These are phyloP conservation scores for Mycena alexandri DNA, from an alignment of 768 basidiomycete genomes.

Conservation along the genomic window DNA sequence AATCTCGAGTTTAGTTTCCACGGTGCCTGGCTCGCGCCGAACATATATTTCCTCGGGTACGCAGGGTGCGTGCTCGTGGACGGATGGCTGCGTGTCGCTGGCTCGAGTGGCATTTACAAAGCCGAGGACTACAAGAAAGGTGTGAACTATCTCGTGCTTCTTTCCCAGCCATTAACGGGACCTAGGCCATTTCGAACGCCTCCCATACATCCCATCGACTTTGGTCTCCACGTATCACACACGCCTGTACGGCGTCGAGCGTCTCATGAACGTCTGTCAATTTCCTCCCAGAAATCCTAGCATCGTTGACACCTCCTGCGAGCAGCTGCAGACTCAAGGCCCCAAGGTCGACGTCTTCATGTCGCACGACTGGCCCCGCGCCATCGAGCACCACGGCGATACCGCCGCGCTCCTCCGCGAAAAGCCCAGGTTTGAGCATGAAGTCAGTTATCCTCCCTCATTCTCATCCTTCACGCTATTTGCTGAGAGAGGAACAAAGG, in stretches of 20 bases:
- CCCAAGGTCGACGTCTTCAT: constrained; percentile 83
- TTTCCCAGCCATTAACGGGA: not conserved
- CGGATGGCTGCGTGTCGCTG: constrained; percentile 84
- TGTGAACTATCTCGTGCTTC: constrained; percentile 36
- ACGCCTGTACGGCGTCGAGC: constrained; percentile 85
- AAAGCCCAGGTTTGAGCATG: constrained; percentile 89
- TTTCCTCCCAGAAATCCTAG: not conserved
- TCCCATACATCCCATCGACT: constrained; percentile 81
- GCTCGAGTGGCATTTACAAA: constrained; percentile 94
- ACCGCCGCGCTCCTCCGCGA: constrained; percentile 70
- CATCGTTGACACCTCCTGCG: not conserved
- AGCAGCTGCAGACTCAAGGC: constrained; percentile 51
- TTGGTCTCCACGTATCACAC: constrained; percentile 93
- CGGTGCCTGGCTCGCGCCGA: constrained; percentile 96
- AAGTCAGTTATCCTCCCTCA: constrained; percentile 17
- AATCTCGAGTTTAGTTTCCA: constrained; percentile 79
- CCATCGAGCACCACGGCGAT: constrained; percentile 88
- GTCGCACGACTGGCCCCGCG: constrained; percentile 96
- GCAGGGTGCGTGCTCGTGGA: constrained; percentile 92
- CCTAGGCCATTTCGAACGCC: constrained; percentile 81
- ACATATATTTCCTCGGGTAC: constrained; percentile 95
- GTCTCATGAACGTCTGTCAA: constrained; percentile 75
- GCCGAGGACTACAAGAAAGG: constrained; percentile 78
- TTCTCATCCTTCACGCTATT: not conserved
- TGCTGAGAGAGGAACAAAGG: constrained; percentile 6